phyloP scores from a whole-genome alignment of 1,139 yeast species.

The Sugiyamaella sp. region DNA sequence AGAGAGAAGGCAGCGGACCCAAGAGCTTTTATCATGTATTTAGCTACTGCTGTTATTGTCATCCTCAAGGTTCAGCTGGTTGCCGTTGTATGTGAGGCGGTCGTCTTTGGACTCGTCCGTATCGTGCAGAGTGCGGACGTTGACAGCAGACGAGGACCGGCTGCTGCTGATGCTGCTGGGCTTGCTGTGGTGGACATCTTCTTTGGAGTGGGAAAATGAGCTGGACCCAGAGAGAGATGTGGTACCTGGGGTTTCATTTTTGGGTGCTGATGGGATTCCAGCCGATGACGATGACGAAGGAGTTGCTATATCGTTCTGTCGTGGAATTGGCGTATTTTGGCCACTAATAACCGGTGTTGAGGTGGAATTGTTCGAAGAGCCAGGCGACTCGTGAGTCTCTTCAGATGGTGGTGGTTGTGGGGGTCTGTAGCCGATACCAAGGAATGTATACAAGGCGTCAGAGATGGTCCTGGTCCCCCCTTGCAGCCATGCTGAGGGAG shows the following conservation, averaged over 20 bases:
- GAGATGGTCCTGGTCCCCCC: conserved; percentile 30
- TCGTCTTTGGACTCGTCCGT: conserved; percentile 36
- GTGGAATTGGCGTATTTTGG: conserved; percentile 8
- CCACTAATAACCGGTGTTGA: neutral
- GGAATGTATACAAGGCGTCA: conserved; percentile 37
- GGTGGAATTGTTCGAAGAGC: neutral
- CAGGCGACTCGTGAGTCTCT: neutral
- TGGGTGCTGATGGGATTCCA: neutral
- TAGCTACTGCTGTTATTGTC: conserved; percentile 29
- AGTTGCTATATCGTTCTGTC: conserved; percentile 11
- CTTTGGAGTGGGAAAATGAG: conserved; percentile 2
- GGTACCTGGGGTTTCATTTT: neutral
- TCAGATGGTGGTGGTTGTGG: conserved; percentile 15
- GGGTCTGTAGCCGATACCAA: conserved; percentile 38
- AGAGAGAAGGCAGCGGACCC: neutral
- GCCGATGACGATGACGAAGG: conserved; percentile 2
- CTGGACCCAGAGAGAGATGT: neutral
- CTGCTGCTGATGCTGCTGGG: conserved; percentile 12
- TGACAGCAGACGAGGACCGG: conserved; percentile 21
- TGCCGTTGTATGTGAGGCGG: conserved; percentile 52
- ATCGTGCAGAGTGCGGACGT: conserved; percentile 38
- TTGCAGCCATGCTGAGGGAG: conserved; percentile 29
- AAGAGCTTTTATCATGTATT: neutral
- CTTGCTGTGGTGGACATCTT: conserved; percentile 10
- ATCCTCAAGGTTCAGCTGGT: conserved; percentile 50